These are phyloP conservation scores for Neurospora crassa DNA, from an alignment of 2,329 filamentous ascomycete species.

Conservation along the genomic window DNA sequence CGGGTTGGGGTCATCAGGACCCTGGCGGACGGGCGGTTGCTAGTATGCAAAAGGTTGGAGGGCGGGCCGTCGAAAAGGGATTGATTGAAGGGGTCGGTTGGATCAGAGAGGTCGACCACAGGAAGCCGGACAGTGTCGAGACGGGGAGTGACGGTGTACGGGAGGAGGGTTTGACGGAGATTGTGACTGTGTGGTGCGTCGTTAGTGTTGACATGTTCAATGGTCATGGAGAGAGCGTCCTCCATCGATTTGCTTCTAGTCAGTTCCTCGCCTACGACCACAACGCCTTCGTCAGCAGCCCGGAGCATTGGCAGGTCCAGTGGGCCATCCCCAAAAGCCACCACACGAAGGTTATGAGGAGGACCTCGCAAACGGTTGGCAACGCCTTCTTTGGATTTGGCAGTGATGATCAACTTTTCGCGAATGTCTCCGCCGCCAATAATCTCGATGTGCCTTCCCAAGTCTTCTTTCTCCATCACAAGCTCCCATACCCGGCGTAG, in stretches of 20 bases:
- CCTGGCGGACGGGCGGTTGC: conserved; percentile 32
- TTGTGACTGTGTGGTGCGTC: conserved; percentile 26
- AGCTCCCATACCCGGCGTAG: conserved; percentile 44
- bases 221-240: conserved; percentile 27
- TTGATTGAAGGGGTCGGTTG: conserved; percentile 13
- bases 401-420: conserved; percentile 41
- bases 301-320: conserved; percentile 49
- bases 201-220: conserved; percentile 21
- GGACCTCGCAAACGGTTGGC: conserved; percentile 29
- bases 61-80: conserved; percentile 7
- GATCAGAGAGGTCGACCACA: conserved; percentile 23
- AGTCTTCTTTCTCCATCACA: conserved; percentile 33
- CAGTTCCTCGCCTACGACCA: conserved; percentile 41
- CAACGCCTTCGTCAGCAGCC: conserved; percentile 40
- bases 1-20: conserved; percentile 45
- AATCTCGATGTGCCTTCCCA: conserved; percentile 34
- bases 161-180: conserved; percentile 35
- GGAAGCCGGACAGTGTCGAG: conserved; percentile 35
- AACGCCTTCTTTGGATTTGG: conserved; percentile 37
- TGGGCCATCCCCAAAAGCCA: conserved; percentile 51
- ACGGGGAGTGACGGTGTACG: conserved; percentile 27
- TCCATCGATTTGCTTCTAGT: conserved; percentile 46
- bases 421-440: conserved; percentile 41
- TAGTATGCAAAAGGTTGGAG: conserved; percentile 31
- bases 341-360: conserved; percentile 30